Evolutionary conservation across 1,284 basidiomycete species (phyloP).

Genomic region (Singerocomus rubriflavus): DNA sequence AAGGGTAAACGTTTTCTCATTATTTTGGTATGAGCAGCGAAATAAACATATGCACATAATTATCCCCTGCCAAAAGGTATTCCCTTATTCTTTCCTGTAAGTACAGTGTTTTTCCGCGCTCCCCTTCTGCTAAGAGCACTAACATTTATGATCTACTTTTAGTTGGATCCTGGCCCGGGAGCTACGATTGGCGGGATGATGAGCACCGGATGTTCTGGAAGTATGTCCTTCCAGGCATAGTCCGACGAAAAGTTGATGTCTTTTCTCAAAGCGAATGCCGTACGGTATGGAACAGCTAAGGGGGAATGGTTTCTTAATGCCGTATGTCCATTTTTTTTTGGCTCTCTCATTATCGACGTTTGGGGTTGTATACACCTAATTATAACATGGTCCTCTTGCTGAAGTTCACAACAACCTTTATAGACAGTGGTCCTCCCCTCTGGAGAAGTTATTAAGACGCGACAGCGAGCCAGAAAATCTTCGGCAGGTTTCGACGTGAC

Average conservation of each 20-base stretch:
- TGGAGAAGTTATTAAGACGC: slow-evolving; percentile 92
- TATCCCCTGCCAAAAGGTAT: slow-evolving; percentile 41
- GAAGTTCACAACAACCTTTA: slow-evolving; percentile 1
- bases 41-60: not conserved
- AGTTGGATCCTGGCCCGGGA: slow-evolving; percentile 76
- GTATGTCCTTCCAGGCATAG: slow-evolving; percentile 38
- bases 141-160: not conserved
- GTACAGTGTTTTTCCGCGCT: slow-evolving; percentile 18
- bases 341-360: not conserved
- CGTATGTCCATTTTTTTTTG: slow-evolving; percentile 36
- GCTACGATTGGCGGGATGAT: slow-evolving; percentile 94
- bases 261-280: slow-evolving; percentile 68
- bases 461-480: slow-evolving; percentile 82
- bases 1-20: slow-evolving; percentile 41
- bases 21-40: not conserved
- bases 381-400: not conserved
- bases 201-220: slow-evolving; percentile 78
- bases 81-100: slow-evolving; percentile 85
- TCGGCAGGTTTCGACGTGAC: slow-evolving; percentile 90
- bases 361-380: not conserved
- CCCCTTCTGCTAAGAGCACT: not conserved
- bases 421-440: slow-evolving; percentile 87
- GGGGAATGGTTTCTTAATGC: slow-evolving; percentile 83
- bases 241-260: slow-evolving; percentile 1
- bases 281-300: slow-evolving; percentile 84